Conservation (phyloP, 257 asterid genomes). For the Solanum sparsipilum region DNA sequence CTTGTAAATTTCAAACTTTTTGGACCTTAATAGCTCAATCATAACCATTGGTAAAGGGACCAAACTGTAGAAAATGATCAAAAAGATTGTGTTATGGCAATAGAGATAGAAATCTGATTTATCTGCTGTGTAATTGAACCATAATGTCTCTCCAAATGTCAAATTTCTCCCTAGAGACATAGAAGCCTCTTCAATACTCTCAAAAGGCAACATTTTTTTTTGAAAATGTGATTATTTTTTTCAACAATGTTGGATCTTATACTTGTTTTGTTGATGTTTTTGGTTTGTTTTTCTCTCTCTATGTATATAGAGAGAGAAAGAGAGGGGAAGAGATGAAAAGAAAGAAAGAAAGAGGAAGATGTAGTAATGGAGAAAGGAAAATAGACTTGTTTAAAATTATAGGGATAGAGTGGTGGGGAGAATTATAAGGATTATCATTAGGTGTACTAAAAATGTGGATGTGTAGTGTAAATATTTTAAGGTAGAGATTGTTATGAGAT, state of each 20-base stretch:
- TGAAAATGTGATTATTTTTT: neutral
- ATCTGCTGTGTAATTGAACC: constrained; percentile 50
- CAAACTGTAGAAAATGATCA: constrained; percentile 45
- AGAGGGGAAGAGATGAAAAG: neutral
- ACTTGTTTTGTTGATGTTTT: neutral
- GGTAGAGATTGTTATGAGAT: neutral
- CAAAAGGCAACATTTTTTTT: constrained; percentile 41
- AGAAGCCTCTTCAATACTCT: constrained; percentile 41
- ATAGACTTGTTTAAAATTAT: neutral
- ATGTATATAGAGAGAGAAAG: neutral
- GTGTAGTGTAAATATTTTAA: neutral
- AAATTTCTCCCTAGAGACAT: constrained; percentile 46
- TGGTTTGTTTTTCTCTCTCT: constrained; percentile 15
- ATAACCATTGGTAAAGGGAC: constrained; percentile 45
- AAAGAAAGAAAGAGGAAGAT: neutral
- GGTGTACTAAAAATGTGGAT: neutral
- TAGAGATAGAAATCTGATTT: constrained; percentile 47
- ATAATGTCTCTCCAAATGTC: constrained; percentile 39
- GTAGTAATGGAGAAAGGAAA: neutral
- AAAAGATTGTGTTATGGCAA: constrained; percentile 54
- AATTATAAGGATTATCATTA: neutral
- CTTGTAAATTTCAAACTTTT: constrained; percentile 36
- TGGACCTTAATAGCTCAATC: constrained; percentile 31
- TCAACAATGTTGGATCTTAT: neutral
- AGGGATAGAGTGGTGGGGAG: neutral